A percentile compares a stretch with the other conserved stretches of the same genome.
phyloP scores from a whole-genome alignment of 441 rosid genomes.

The Erodium moschatum region DNA sequence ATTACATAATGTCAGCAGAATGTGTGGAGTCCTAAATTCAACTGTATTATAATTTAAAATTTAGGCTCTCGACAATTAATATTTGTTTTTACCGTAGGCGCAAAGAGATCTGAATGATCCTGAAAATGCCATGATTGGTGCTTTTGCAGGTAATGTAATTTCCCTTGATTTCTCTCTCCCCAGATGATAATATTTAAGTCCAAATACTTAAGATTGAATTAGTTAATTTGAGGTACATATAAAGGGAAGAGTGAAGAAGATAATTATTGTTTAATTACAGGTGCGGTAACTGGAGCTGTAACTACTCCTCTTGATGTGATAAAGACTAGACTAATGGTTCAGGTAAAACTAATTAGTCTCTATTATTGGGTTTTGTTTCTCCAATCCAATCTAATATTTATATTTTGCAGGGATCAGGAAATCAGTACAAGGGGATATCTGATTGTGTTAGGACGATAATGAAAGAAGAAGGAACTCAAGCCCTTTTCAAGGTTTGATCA shows the following conservation, averaged over 20 bases:
- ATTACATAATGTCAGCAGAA: too few species aligned
- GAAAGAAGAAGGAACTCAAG: slow-evolving; percentile 29
- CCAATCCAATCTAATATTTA: not conserved
- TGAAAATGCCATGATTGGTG: slow-evolving; percentile 31
- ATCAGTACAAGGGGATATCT: slow-evolving; percentile 24
- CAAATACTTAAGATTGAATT: not conserved
- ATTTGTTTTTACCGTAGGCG: slow-evolving; percentile 16
- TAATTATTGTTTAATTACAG: slow-evolving; percentile 22
- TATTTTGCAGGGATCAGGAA: slow-evolving; percentile 25
- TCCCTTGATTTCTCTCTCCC: not conserved
- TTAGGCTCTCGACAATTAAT: too few species aligned
- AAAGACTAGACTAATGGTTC: slow-evolving; percentile 91
- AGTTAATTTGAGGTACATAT: too few species aligned
- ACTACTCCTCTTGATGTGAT: slow-evolving; percentile 97
- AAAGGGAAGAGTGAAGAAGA: too few species aligned
- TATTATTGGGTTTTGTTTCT: not conserved
- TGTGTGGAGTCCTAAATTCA: too few species aligned
- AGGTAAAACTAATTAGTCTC: slow-evolving; percentile 33
- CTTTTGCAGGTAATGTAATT: slow-evolving; percentile 29
- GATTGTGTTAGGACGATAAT: slow-evolving; percentile 25
- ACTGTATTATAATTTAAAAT: too few species aligned
- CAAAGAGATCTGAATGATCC: slow-evolving; percentile 24
- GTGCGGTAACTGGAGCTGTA: slow-evolving; percentile 89
- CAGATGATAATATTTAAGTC: not conserved
- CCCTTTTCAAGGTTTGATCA: slow-evolving; percentile 29